Evolutionary conservation across 164 flowering plant genomes (phyloP), one percentile per base, ranked within the genome.

Genomic region (Chloranthus sessilifolius): DNA sequence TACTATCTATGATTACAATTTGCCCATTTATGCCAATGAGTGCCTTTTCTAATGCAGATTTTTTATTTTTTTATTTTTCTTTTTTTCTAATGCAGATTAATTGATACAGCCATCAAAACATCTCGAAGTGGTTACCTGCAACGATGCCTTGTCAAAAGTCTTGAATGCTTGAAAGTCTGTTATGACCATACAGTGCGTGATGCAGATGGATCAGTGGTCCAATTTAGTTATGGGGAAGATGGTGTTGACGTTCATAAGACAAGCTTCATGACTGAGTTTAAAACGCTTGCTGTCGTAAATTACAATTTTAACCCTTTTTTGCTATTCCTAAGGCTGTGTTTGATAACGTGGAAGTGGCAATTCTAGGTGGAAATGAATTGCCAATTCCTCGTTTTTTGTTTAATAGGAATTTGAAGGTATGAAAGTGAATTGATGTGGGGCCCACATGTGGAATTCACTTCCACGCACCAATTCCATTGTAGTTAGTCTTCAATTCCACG

Each of bases 111-210:
- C 3, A 89, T 94, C 16, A 94, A 94, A 71, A 94, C 99, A 65
- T 86, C 99, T 52, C 97, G 99, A 7, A 94, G 99, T 77, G 99
- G 99, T 58, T 94, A 94, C 66, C 74, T 94, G 56, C 99, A 94
- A 68, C 74, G 99, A 64, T 89, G 99, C 62, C 69, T 89, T 19
- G 53, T 94, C 50, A 94, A 94, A 71, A 94, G 79, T 65, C 84
- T 94, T 1, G 99, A 94, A 65, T 56, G 79, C 42, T 72, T 94
- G 23, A 88, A 75, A 74, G 83, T 94, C 23, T 52, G 74, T 51
- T 94, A 94, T 69, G 99, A 94, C 67, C 65, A 78, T 59, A 94
- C 95, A 21, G 99, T 89, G 14, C 97, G 99, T 54, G 97, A 94
- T 74, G 71, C 85, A 39, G 99, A 94, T 81, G 96, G 97, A 34